Base-by-base conservation (phyloP, 306 rosid species). In the Begonia masoniana region DNA sequence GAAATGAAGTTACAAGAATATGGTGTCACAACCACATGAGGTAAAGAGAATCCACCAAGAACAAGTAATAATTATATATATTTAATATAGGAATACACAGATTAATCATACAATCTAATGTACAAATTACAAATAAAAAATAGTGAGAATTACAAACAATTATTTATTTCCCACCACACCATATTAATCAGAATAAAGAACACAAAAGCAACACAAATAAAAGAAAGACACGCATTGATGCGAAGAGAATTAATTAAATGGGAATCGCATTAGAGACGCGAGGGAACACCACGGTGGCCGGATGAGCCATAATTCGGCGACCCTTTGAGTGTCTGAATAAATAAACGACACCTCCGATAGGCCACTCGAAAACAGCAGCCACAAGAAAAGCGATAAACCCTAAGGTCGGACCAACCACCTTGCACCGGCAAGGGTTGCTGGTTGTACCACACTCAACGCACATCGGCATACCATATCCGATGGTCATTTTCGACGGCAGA, bases 391-490 rank as follows among this genome's bases (percentile, higher is more conserved):
- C 87, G 67, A 87, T 4, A 54, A 71, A 73, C 7, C 91, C 91
- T 3, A 87, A 13, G 3, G 94, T 87, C 1, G 91, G 96, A 4
- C 94, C 91, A 41, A 87, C 68, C 71, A 81, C 87, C 79, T 73
- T 83, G 81, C 96, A 87, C 72, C 87, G 75, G 70, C 91, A 83
- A 13, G 91, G 94, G 70, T 87, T 83, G 64, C 85, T 76, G 1
- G 13, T 14, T 0, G 78, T 83, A 0, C 96, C 94, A 41, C 96
- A 78, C 54, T 87, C 71, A 52, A 87, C 70, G 21, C 96, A 81
- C 1, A 63, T 46, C 15, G 84, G 85, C 24, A 82, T 9, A 31
- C 94, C 84, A 6, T 13, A 2, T 41, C 63, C 55, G 0, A 15
- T 46, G 9, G 47, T 43, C 63, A 59, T 59, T 17, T 45, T 12